Evolutionary conservation across 2,329 filamentous ascomycete genomes (phyloP), one percentile per base, ranked within the genome.

Genomic region (Didymosphaeria variabile): DNA sequence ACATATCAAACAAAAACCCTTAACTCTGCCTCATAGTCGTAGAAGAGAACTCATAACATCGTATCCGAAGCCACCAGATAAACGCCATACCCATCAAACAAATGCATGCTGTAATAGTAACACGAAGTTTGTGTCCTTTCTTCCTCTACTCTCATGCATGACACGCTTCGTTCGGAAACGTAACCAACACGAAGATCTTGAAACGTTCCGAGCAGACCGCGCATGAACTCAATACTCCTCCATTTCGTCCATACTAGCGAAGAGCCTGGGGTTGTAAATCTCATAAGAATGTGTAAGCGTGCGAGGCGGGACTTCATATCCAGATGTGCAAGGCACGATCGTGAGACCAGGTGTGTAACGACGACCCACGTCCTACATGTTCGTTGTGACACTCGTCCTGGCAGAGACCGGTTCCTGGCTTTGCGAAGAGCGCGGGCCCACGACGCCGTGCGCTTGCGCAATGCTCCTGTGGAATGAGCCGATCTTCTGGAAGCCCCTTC

Each of bases 401-500:
- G 62, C 8, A 56, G 4, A 56, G 46, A 52, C 49, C 21, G 49
- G 31, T 5, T 52, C 38, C 32, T 42, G 49, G 17, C 38, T 38
- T 29, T 66, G 67, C 17, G 64, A 66, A 13, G 29, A 40, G 8
- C 67, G 63, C n/a, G 53, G 42, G 21, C 65, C 65, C 21, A 67
- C 67, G 31, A 75, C 61, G 9, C 72, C 70, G 26, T 76, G 75
- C 13, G 68, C 70, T 44, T 75, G 72, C 19, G 73, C 73, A 57
- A 77, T 72, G 57, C 62, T 74, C 31, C 72, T 71, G 51, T 84
- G 82, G 65, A 82, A 84, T 2, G 78, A 77, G 31, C 81, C 81
- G 53, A 84, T 84, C 36, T 81, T 81, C 63, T 83, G 80, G 71
- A 84, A 84, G 26, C 82, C 82, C 74, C 81, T 83, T 26, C 15